A percentile compares a stretch with the other conserved stretches of the same genome.
Evolutionary conservation across 805 yeast genomes (phyloP).

Genomic region (Candida lessepsii): DNA sequence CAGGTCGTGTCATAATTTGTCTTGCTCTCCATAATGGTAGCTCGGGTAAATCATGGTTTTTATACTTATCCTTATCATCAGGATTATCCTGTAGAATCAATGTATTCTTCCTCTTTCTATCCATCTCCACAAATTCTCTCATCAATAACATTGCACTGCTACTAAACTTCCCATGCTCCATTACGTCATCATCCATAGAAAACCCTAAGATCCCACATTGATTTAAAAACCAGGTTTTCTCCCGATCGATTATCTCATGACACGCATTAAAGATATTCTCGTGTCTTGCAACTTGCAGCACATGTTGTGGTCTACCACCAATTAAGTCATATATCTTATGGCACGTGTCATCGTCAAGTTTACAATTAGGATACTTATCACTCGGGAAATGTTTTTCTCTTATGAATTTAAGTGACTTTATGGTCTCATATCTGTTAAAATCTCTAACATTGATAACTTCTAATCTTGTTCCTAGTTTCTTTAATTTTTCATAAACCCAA

Average conservation of each 20-base stretch:
- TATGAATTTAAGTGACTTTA: conserved; percentile 52
- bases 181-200: conserved; percentile 86
- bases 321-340: conserved; percentile 61
- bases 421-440: conserved; percentile 53
- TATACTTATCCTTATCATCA: conserved; percentile 15
- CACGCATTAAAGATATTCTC: conserved; percentile 57
- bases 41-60: conserved; percentile 62
- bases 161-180: conserved; percentile 78
- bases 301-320: conserved; percentile 85
- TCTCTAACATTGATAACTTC: conserved; percentile 72
- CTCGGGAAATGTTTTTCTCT: conserved; percentile 42
- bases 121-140: conserved; percentile 71
- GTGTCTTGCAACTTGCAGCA: conserved; percentile 66
- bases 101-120: conserved; percentile 35
- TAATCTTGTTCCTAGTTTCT: conserved; percentile 66
- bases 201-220: conserved; percentile 77
- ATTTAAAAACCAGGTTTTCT: conserved; percentile 81
- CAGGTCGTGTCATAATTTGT: conserved; percentile 83
- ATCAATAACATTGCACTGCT: conserved; percentile 71
- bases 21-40: conserved; percentile 81
- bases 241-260: conserved; percentile 70
- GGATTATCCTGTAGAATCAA: conserved; percentile 33
- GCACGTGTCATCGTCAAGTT: conserved; percentile 39
- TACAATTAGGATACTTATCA: conserved; percentile 35
- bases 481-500: conserved; percentile 80